phyloP scores from a whole-genome alignment of 768 basidiomycete species.

The Boletus speciosus region DNA sequence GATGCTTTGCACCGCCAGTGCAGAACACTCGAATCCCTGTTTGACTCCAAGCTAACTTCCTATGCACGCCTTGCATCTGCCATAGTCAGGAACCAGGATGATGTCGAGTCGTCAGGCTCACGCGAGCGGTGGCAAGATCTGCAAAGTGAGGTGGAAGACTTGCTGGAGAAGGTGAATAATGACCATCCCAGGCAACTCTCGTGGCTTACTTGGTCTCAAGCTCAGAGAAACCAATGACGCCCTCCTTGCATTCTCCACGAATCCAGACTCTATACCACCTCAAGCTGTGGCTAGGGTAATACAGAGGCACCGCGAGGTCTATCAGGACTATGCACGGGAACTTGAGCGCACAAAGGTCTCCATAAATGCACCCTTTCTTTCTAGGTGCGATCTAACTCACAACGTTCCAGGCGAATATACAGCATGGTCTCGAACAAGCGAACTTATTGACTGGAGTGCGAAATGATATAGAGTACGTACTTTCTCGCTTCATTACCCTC shows the following conservation, averaged over 20 bases:
- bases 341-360: slow-evolving; percentile 79
- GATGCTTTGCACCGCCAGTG: slow-evolving; percentile 90
- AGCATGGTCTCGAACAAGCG: slow-evolving; percentile 79
- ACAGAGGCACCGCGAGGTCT: slow-evolving; percentile 86
- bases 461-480: slow-evolving; percentile 88
- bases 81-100: slow-evolving; percentile 50
- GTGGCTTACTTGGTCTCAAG: slow-evolving; percentile 39
- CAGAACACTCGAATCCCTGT: slow-evolving; percentile 87
- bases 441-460: slow-evolving; percentile 88
- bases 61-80: slow-evolving; percentile 83
- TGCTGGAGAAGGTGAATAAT: slow-evolving; percentile 72
- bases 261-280: slow-evolving; percentile 63
- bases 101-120: slow-evolving; percentile 69
- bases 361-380: neutral
- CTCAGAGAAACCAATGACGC: slow-evolving; percentile 85
- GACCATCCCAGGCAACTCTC: neutral
- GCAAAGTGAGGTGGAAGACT: slow-evolving; percentile 82
- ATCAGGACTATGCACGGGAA: slow-evolving; percentile 84
- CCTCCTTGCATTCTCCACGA: slow-evolving; percentile 61
- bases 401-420: slow-evolving; percentile 65
- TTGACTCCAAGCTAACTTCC: slow-evolving; percentile 86
- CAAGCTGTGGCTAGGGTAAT: slow-evolving; percentile 85
- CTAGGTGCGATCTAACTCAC: neutral
- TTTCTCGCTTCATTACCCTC: neutral
- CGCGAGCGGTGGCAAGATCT: slow-evolving; percentile 75